Conservation (phyloP, 1,284 basidiomycete genomes). For the Boletus sp. region DNA sequence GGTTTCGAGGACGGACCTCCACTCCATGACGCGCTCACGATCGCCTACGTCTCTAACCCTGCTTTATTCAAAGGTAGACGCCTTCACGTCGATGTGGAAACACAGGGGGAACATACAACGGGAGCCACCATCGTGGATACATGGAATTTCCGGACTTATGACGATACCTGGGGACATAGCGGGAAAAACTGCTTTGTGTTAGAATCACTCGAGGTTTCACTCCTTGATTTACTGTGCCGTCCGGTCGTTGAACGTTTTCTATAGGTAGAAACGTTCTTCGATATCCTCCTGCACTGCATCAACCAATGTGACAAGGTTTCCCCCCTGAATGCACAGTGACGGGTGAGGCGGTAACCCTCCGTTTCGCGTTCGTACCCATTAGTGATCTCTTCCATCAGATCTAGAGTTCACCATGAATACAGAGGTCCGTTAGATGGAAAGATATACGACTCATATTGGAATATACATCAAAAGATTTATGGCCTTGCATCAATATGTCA, state of each 20-base stretch:
- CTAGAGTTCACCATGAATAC: not conserved
- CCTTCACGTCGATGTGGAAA: conserved; percentile 77
- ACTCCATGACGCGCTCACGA: conserved; percentile 79
- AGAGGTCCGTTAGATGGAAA: not conserved
- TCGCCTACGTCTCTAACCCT: conserved; percentile 71
- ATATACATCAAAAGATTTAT: no score
- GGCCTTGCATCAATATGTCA: no score
- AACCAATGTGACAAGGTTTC: conserved; percentile 59
- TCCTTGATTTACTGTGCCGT: not conserved
- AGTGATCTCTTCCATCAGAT: not conserved
- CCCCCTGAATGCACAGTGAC: conserved; percentile 48
- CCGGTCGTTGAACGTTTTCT: not conserved
- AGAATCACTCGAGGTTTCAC: conserved; percentile 64
- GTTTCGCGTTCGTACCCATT: not conserved
- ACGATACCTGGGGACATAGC: conserved; percentile 64
- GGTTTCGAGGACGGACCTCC: conserved; percentile 79
- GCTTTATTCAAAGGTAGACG: conserved; percentile 63
- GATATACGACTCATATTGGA: no score
- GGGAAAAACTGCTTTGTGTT: conserved; percentile 78
- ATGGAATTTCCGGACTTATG: conserved; percentile 60
- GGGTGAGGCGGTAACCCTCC: not conserved
- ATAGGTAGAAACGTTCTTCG: conserved; percentile 68
- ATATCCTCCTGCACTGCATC: conserved; percentile 64
- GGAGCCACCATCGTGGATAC: conserved; percentile 81
- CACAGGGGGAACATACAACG: conserved; percentile 59